Conservation (phyloP, 1,139 yeast genomes). For the Candida sanyaensis region DNA sequence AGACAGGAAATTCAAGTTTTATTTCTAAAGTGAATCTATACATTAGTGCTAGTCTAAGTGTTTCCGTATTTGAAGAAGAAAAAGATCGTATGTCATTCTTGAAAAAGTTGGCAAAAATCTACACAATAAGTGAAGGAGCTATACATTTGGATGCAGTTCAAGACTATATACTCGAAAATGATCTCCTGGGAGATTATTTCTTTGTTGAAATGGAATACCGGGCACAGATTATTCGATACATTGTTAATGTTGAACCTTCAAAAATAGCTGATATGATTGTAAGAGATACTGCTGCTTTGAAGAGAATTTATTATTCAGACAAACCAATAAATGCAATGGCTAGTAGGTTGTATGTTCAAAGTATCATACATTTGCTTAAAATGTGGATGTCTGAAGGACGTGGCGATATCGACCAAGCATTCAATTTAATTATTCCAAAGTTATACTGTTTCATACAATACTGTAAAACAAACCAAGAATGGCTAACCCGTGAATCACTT, state of each 20-base stretch:
- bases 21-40: conserved; percentile 6
- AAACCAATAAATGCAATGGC: background rate
- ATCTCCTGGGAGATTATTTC: background rate
- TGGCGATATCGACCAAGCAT: background rate
- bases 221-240: conserved; percentile 4
- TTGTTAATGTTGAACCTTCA: background rate
- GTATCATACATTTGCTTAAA: conserved; percentile 3
- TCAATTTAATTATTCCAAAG: conserved; percentile 4
- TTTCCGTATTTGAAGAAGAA: background rate
- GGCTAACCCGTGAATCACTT: conserved; percentile 1
- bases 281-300: background rate
- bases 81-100: conserved; percentile 5
- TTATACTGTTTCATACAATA: conserved; percentile 6
- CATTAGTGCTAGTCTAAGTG: conserved; percentile 4
- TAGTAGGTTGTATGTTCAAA: conserved; percentile 5
- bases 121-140: conserved; percentile 10
- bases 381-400: background rate
- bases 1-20: conserved; percentile 6
- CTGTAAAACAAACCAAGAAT: conserved; percentile 1
- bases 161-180: conserved; percentile 2
- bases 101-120: conserved; percentile 4
- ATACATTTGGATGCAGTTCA: conserved; percentile 10
- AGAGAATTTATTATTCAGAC: background rate
- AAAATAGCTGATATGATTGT: conserved; percentile 6
- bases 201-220: conserved; percentile 3